These are phyloP conservation scores for Cicer cuneatum DNA, from an alignment of 306 rosid species.

Conservation along the genomic window DNA sequence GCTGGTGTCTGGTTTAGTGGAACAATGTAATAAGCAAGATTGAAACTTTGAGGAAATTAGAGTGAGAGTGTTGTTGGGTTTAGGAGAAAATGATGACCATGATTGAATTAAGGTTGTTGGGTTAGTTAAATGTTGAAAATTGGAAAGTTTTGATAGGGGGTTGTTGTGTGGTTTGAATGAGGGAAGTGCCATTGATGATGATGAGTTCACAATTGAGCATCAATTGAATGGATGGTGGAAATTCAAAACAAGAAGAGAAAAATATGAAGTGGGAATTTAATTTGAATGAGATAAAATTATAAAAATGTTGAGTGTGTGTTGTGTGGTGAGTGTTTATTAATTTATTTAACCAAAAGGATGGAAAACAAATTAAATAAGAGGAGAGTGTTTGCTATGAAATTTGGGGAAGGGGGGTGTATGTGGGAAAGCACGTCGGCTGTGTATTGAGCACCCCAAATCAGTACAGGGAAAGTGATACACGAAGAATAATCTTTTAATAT, in stretches of 20 bases:
- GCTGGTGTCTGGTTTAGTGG: conserved; percentile 67
- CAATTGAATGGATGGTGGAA: conserved; percentile 29
- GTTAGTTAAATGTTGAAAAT: conserved; percentile 42
- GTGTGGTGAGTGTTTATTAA: neutral
- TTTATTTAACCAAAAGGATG: conserved; percentile 17
- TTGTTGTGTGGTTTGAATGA: conserved; percentile 43
- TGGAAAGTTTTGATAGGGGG: conserved; percentile 44
- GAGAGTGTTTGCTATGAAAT: conserved; percentile 2
- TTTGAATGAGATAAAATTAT: conserved; percentile 38
- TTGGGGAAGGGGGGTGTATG: neutral
- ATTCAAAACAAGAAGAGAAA: neutral
- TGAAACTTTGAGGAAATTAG: conserved; percentile 41
- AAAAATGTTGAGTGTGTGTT: neutral
- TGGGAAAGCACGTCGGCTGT: neutral
- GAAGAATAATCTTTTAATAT: conserved; percentile 33
- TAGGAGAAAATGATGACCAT: conserved; percentile 46
- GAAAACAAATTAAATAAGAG: conserved; percentile 1
- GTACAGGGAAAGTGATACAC: conserved; percentile 35
- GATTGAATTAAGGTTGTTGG: conserved; percentile 50
- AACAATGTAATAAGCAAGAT: conserved; percentile 57
- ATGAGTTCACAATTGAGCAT: conserved; percentile 12
- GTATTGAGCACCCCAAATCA: conserved; percentile 30
- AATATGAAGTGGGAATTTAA: conserved; percentile 32
- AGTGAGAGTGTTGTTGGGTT: conserved; percentile 43
- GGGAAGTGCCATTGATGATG: conserved; percentile 51